Conservation (phyloP, 1,139 yeast genomes). For the Pichia sp. region DNA sequence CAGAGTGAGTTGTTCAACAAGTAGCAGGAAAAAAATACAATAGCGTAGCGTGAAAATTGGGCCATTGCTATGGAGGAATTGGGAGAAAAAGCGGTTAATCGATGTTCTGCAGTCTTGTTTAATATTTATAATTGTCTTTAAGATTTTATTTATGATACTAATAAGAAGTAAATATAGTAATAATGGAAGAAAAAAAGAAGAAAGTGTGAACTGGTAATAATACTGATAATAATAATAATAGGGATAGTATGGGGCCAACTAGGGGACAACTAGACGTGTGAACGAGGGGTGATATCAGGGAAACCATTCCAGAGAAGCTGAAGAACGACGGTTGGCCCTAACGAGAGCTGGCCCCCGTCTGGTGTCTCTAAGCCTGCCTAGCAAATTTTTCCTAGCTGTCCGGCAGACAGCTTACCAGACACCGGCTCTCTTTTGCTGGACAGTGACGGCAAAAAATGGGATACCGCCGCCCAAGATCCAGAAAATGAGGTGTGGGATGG, state of each 20-base stretch:
- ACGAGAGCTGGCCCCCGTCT: too few relatives aligned
- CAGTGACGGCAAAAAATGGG: constrained; percentile 65
- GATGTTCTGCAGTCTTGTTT: not conserved
- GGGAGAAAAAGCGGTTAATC: not conserved
- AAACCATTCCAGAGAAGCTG: too few relatives aligned
- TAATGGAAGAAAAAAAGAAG: not conserved
- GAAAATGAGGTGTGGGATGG: constrained; percentile 74
- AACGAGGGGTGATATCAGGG: not conserved
- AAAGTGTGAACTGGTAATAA: not conserved
- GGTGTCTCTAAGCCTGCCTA: not conserved
- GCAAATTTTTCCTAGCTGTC: not conserved
- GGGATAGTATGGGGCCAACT: not conserved
- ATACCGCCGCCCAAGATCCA: constrained; percentile 53
- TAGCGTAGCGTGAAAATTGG: not conserved
- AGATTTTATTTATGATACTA: not conserved
- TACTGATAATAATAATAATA: not conserved
- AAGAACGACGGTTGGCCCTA: too few relatives aligned
- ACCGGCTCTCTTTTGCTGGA: constrained; percentile 77
- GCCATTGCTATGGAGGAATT: not conserved
- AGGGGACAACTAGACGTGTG: not conserved
- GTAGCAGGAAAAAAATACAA: not conserved
- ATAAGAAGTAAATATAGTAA: not conserved
- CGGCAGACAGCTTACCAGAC: not conserved
- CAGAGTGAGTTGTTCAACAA: constrained; percentile 2
- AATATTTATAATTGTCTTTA: not conserved